Conservation (phyloP, 768 basidiomycete species). For the Rubroboletus pulcherrimus region DNA sequence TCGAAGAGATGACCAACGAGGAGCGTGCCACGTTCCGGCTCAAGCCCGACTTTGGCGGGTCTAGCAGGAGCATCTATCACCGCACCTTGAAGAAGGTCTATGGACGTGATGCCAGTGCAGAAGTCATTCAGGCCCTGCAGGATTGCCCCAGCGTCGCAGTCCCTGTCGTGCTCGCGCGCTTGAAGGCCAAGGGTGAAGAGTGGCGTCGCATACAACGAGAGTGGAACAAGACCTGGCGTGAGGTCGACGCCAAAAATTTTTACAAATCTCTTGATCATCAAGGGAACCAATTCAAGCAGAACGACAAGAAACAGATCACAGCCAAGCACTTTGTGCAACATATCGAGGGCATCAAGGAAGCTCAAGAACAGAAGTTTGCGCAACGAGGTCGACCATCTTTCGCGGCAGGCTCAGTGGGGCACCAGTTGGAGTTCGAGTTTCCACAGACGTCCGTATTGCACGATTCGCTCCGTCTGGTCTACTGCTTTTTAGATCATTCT, state of each 20-base stretch:
- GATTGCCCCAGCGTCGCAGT: conserved; percentile 88
- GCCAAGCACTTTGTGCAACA: conserved; percentile 79
- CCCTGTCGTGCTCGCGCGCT: conserved; percentile 82
- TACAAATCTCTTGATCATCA: conserved; percentile 98
- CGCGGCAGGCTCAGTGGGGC: conserved; percentile 46
- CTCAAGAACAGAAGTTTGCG: conserved; percentile 44
- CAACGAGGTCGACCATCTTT: conserved; percentile 35
- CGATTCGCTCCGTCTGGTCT: conserved; percentile 86
- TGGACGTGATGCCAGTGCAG: conserved; percentile 69
- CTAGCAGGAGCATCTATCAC: conserved; percentile 84
- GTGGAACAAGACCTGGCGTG: conserved; percentile 96
- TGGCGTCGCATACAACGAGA: conserved; percentile 94
- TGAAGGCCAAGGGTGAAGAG: conserved; percentile 95
- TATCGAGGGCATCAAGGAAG: conserved; percentile 64
- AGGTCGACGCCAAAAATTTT: conserved; percentile 95
- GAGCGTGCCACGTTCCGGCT: conserved; percentile 80
- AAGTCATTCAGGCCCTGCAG: conserved; percentile 83
- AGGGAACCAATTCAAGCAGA: conserved; percentile 89
- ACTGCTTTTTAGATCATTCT: conserved; percentile 87
- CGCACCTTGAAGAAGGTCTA: conserved; percentile 94
- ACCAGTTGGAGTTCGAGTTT: conserved; percentile 79
- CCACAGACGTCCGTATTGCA: conserved; percentile 76
- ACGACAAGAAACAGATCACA: conserved; percentile 92
- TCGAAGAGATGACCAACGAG: conserved; percentile 85
- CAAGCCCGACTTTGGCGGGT: conserved; percentile 84